Base-by-base conservation (phyloP, 164 flowering plant species). In the Berberis thunbergii region DNA sequence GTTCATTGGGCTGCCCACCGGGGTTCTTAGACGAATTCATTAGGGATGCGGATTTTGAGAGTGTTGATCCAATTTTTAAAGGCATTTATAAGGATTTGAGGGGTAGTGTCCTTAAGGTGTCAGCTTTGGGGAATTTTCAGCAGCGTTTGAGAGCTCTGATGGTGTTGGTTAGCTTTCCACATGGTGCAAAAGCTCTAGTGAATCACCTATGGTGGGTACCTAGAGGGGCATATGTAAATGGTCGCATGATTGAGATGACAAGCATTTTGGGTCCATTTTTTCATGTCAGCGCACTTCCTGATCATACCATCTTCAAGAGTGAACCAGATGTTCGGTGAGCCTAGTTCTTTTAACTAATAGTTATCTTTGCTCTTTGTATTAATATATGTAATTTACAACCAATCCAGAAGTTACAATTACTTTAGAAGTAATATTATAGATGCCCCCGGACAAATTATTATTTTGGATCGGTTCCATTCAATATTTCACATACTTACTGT, bases 311-410 rank as follows among this genome's bases (percentile, higher is more conserved):
- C 49, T 95, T 86, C 80, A 83, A 80, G 81, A 82, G 89, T 66
- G 84, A 80, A 69, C 99, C 99, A 42, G 96, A 95, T 78, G 95
- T 95, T 57, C 97, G 99, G 99, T 91, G 70, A 86, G 96, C 73
- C 54, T 38, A 1, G 3, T 62, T 59, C 64, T 42, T 60, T 9
- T 60, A 26, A 38, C 49, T 8, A 4, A 8, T 59, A 9, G 11
- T 10, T 61, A 3, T 2, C 7, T 61, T 40, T 61, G 2, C 11
- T 8, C 7, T 41, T 43, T 4, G 11, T 59, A 59, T 42, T 41
- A 26, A 26, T 5, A 26, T 7, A 42, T 41, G 11, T 59, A 9
- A 59, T 59, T 41, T 26, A 26, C 26, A 26, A 26, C 26, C 26
- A 26, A 26, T 26, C 26, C 0, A 26, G 26, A 26, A 26, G 26